Conservation (phyloP, 495 filamentous ascomycete genomes). For the Tuber microsphaerosporum region DNA sequence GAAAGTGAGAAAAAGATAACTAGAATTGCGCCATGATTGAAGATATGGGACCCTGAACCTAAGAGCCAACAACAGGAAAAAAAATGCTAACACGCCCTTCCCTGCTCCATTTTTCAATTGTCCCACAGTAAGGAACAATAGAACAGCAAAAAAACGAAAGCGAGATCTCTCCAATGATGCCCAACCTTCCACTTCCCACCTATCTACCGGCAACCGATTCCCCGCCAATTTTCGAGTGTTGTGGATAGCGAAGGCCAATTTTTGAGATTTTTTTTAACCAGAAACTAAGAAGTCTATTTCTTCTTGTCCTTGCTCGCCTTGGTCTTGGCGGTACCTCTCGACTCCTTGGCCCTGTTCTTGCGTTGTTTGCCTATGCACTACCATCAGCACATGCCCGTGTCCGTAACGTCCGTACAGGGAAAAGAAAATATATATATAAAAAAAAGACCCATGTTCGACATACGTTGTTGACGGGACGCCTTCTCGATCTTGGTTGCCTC, state of each 20-base stretch:
- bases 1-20: neutral
- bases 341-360: conserved; percentile 99
- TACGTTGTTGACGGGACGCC: conserved; percentile 96
- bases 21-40: conserved; percentile 5
- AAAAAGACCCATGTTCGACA: conserved; percentile 45
- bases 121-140: neutral
- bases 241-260: conserved; percentile 4
- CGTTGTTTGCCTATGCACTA: conserved; percentile 86
- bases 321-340: conserved; percentile 82
- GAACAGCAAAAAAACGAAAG: neutral
- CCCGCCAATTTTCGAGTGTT: neutral
- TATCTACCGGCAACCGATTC: neutral
- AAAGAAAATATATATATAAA: no score
- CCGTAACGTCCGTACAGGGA: neutral
- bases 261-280: conserved; percentile 33
- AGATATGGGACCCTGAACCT: neutral
- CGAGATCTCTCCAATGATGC: neutral
- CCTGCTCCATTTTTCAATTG: conserved; percentile 1
- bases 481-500: conserved; percentile 88
- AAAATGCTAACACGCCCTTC: neutral
- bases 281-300: conserved; percentile 44
- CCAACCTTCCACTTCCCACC: neutral
- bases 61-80: neutral
- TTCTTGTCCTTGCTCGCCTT: conserved; percentile 71
- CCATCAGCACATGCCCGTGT: conserved; percentile 42